A percentile compares a stretch with the other conserved stretches of the same genome.
Conservation (phyloP, 2,329 filamentous ascomycete genomes). For the Stylonectria norvegica region DNA sequence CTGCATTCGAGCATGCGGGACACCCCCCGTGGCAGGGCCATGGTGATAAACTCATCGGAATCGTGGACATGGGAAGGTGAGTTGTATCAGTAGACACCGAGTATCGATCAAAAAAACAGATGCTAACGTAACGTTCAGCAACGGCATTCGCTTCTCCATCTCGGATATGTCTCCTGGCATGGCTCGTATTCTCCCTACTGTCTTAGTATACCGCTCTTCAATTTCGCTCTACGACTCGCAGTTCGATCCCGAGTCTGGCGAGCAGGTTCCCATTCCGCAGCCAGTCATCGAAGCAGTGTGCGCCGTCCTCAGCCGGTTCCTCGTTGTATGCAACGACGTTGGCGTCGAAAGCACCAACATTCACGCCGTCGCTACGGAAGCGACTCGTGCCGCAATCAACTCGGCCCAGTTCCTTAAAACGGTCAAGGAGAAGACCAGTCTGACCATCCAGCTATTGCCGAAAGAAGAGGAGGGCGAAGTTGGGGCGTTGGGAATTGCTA, state of each 20-base stretch:
- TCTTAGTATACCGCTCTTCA: conserved; percentile 30
- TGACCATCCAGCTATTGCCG: conserved; percentile 57
- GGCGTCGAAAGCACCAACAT: conserved; percentile 23
- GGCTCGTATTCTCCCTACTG: conserved; percentile 57
- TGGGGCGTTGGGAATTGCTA: conserved; percentile 65
- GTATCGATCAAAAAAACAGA: conserved; percentile 4
- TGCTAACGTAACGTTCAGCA: conserved; percentile 41
- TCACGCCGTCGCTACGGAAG: conserved; percentile 32
- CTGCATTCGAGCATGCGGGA: conserved; percentile 6
- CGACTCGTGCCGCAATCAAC: conserved; percentile 30
- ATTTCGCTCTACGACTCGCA: conserved; percentile 34
- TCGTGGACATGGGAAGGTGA: conserved; percentile 40
- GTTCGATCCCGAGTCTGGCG: conserved; percentile 29
- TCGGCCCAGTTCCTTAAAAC: conserved; percentile 26
- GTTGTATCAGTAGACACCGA: background rate
- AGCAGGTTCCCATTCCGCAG: conserved; percentile 30
- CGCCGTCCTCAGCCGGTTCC: conserved; percentile 26
- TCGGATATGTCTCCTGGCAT: conserved; percentile 41
- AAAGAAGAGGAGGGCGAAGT: conserved; percentile 66
- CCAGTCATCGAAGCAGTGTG: conserved; percentile 26
- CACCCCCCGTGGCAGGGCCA: conserved; percentile 31
- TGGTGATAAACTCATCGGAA: conserved; percentile 28
- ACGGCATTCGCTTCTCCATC: conserved; percentile 71
- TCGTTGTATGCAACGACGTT: conserved; percentile 29
- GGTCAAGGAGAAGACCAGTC: conserved; percentile 55